These are phyloP conservation scores for Williopsis jadinii DNA, from an alignment of 1,139 yeast species.

Conservation along the genomic window DNA sequence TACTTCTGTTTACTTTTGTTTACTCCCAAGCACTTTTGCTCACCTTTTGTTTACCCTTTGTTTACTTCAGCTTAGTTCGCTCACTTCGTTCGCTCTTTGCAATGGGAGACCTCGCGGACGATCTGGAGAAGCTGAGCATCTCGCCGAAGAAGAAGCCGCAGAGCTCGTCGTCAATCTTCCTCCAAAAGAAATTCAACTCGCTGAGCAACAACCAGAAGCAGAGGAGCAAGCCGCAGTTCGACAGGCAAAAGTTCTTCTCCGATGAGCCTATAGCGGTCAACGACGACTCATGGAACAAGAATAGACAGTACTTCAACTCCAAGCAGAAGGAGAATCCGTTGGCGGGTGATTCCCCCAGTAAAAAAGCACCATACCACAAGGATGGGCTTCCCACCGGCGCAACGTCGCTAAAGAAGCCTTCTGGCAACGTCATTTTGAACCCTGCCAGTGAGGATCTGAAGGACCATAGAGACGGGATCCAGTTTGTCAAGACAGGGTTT, in stretches of 20 bases:
- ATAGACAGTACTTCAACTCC: constrained; percentile 2
- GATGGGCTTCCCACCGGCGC: background rate
- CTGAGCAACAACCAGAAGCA: constrained; percentile 4
- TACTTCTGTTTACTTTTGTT: too few relatives aligned
- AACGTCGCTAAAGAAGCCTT: background rate
- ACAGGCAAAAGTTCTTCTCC: constrained; percentile 15
- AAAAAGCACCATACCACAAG: constrained; percentile 1
- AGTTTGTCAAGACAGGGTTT: constrained; percentile 11
- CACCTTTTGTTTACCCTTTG: too few relatives aligned
- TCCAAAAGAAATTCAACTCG: constrained; percentile 15
- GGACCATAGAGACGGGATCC: constrained; percentile 8
- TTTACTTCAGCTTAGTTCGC: too few relatives aligned
- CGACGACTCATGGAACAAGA: constrained; percentile 18
- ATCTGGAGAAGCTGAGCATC: constrained; percentile 6
- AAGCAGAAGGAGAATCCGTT: constrained; percentile 2
- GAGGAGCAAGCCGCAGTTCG: constrained; percentile 1
- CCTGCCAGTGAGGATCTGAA: constrained; percentile 3
- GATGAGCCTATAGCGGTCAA: constrained; percentile 18
- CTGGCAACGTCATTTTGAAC: constrained; percentile 6
- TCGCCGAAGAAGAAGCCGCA: constrained; percentile 8
- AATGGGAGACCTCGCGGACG: too few relatives aligned
- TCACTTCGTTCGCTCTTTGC: too few relatives aligned
- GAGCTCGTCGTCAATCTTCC: constrained; percentile 16
- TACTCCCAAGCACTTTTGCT: too few relatives aligned
- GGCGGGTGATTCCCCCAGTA: constrained; percentile 2